Evolutionary conservation across 805 yeast species (phyloP).

Genomic region (Candida glaebosa): DNA sequence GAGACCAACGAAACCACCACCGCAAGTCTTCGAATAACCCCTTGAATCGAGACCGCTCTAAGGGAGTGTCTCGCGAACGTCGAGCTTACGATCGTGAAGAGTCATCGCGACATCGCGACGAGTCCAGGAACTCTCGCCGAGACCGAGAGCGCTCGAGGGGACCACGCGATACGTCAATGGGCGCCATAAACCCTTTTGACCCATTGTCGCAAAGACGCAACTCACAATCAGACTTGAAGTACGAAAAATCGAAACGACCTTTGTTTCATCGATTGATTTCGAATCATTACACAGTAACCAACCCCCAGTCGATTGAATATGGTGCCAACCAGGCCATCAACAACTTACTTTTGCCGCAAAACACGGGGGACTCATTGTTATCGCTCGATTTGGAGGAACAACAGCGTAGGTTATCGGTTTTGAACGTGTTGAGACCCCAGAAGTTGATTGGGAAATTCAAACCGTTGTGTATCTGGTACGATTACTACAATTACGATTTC

Average conservation of each 20-base stretch:
- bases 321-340: conserved; percentile 1
- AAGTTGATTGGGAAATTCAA: conserved; percentile 32
- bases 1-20: background rate
- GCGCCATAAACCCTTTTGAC: background rate
- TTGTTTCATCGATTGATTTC: conserved; percentile 27
- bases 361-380: conserved; percentile 4
- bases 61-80: background rate
- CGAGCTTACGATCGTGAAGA: background rate
- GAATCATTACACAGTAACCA: conserved; percentile 27
- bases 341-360: conserved; percentile 2
- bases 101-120: background rate
- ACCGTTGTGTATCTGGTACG: conserved; percentile 30
- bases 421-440: conserved; percentile 22
- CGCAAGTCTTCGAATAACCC: conserved; percentile 3
- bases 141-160: background rate
- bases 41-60: conserved; percentile 2
- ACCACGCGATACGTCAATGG: background rate
- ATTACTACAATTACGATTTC: conserved; percentile 13
- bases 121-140: background rate
- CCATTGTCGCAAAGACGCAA: background rate
- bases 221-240: conserved; percentile 1
- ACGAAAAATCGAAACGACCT: conserved; percentile 13
- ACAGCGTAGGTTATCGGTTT: conserved; percentile 19
- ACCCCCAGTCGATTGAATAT: conserved; percentile 18
- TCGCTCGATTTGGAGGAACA: conserved; percentile 5